Conservation (phyloP, 2,329 filamentous ascomycete species). For the Pseudogymnoascus sp. region DNA sequence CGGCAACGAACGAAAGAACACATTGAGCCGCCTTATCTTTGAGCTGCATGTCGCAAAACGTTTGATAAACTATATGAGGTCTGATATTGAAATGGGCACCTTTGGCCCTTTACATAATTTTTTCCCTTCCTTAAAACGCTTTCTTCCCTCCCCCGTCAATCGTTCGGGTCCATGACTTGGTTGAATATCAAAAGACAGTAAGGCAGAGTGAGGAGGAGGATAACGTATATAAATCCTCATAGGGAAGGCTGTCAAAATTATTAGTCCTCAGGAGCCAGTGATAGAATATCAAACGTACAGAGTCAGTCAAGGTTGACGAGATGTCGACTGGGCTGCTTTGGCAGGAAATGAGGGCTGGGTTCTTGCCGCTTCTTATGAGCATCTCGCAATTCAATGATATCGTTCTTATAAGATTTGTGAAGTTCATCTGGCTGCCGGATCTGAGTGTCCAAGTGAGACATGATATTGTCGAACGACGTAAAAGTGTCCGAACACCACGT, state of each 20-base stretch:
- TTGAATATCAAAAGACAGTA: background rate
- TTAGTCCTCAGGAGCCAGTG: background rate
- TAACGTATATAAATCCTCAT: background rate
- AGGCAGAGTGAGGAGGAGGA: background rate
- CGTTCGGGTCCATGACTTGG: background rate
- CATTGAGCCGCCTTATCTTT: background rate
- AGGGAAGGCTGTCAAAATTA: background rate
- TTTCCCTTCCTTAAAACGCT: background rate
- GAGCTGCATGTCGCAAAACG: background rate
- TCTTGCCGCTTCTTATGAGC: background rate
- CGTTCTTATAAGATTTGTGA: background rate
- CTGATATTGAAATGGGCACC: background rate
- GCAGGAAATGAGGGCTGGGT: background rate
- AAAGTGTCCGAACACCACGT: background rate
- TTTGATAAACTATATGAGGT: background rate
- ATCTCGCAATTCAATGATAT: background rate
- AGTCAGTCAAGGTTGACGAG: background rate
- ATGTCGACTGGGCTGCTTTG: background rate
- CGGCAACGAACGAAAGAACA: background rate
- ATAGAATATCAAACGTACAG: background rate
- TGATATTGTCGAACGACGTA: background rate
- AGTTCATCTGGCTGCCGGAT: background rate
- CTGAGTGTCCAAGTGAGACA: background rate
- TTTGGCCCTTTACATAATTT: background rate
- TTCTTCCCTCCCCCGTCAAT: background rate